Evolutionary conservation across 208 protist genomes (phyloP), one percentile per base, ranked within the genome.

Genomic region (Leishmania gerbilli): DNA sequence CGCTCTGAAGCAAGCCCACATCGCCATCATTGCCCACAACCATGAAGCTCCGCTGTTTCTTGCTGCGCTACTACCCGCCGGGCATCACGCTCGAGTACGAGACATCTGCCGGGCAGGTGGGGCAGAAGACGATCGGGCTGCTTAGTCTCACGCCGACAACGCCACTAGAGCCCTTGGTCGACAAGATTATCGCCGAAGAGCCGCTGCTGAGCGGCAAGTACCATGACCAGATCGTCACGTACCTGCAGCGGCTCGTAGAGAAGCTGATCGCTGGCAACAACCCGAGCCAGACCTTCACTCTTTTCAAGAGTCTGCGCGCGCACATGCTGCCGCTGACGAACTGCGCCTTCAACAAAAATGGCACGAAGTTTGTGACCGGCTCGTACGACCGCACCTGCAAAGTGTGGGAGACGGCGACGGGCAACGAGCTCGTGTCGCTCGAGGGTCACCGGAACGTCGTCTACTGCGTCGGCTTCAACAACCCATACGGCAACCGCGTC

Each of bases 251-350:
- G 24, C 93, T 99, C 42, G 91, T 98, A 27, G 92, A 97, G 78
- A 98, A 98, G 81, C 84, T 95, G 27, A 88, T 88, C 69, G 87
- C 86, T 1, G 90, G 90, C 76, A 88, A 92, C 83, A 90, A 95
- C 65, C 82, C 82, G 0, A 93, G 91, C 53, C 91, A 95, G 79
- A 96, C 91, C 67, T 99, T 99, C 82, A 98, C 96, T 74, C 92
- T 99, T 31, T 98, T 98, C 88, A 98, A 99, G 84, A 97, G 96
- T 34, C 90, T 99, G n/a, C 90, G 94, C 4, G 97, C 96, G 17
- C 98, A 99, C 90, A 96, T 99, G 88, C 90, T 99, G 31, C 98
- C 98, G 17, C 87, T 99, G 65, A 99, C 98, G 34, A 99, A 99
- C 91, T 99, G 98, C 83, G 98, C 97, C 49, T 99, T 99, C 90